Evolutionary conservation across 768 basidiomycete species (phyloP).

Genomic region (Tephrocybe rancida): DNA sequence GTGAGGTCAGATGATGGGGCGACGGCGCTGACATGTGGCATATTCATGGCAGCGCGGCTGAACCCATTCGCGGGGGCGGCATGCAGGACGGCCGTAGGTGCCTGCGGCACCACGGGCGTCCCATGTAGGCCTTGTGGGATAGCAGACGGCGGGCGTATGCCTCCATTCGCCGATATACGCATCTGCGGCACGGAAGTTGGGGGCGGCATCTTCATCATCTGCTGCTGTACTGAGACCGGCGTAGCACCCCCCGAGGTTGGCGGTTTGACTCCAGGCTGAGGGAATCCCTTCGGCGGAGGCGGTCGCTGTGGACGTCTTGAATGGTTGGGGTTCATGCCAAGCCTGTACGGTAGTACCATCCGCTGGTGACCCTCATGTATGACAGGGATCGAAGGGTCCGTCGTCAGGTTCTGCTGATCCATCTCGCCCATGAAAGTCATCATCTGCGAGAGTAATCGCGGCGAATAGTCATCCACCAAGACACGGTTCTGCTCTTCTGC

Average conservation of each 20-base stretch:
- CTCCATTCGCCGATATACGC: conserved; percentile 62
- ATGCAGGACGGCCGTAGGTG: conserved; percentile 32
- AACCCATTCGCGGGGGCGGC: conserved; percentile 40
- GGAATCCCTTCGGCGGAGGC: conserved; percentile 13
- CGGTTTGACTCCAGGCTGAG: conserved; percentile 12
- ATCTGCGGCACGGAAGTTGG: conserved; percentile 55
- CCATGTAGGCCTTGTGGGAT: conserved; percentile 26
- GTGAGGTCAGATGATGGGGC: conserved; percentile 29
- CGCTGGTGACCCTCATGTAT: conserved; percentile 53
- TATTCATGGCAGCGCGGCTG: conserved; percentile 44
- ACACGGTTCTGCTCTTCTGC: conserved; percentile 69
- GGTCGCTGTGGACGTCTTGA: conserved; percentile 30
- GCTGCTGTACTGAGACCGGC: conserved; percentile 60
- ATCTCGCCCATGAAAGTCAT: conserved; percentile 60
- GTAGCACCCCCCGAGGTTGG: conserved; percentile 38
- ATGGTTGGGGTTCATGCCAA: conserved; percentile 38
- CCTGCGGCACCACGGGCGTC: conserved; percentile 18
- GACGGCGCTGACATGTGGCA: conserved; percentile 38
- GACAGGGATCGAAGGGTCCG: conserved; percentile 51
- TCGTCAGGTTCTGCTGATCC: conserved; percentile 53
- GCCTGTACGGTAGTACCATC: conserved; percentile 50
- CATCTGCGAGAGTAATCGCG: conserved; percentile 56
- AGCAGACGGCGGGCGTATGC: conserved; percentile 49
- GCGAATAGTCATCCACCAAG: conserved; percentile 72
- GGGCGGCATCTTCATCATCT: conserved; percentile 68